Conservation (phyloP, 2,329 filamentous ascomycete species). For the Malbranchea zuffiana region DNA sequence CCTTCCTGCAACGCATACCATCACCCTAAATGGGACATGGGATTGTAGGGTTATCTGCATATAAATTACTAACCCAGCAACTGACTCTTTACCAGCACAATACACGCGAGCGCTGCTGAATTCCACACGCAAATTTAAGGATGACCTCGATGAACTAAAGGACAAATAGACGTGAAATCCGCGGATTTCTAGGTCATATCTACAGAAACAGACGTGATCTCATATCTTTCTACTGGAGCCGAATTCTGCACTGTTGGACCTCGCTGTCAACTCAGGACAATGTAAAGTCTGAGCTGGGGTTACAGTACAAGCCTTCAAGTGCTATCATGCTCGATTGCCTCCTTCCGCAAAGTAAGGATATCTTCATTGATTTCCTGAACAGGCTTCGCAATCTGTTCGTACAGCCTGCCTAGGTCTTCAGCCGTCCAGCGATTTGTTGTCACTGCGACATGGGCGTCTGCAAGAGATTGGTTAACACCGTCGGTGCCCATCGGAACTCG, state of each 20-base stretch:
- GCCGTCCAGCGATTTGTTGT: conserved; percentile 12
- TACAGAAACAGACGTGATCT: conserved; percentile 3
- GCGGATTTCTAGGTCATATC: background rate
- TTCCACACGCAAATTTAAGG: conserved; percentile 1
- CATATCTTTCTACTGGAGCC: conserved; percentile 2
- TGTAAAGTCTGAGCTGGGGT: too few relatives aligned
- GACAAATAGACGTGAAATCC: conserved; percentile 2
- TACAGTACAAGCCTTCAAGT: background rate
- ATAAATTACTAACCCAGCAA: conserved; percentile 4
- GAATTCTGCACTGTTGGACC: too few relatives aligned
- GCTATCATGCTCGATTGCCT: conserved; percentile 3
- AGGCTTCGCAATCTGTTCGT: conserved; percentile 4
- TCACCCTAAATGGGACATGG: conserved; percentile 17
- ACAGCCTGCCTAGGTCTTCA: conserved; percentile 4
- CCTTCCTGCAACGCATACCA: conserved; percentile 18
- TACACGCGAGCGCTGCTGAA: conserved; percentile 3
- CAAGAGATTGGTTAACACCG: conserved; percentile 7
- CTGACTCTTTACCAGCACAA: conserved; percentile 1
- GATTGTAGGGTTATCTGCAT: conserved; percentile 15
- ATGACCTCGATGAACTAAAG: conserved; percentile 4
- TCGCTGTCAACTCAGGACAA: too few relatives aligned
- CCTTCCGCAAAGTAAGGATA: conserved; percentile 1
- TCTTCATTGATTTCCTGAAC: background rate
- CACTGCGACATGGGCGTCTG: conserved; percentile 14
- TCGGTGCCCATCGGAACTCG: conserved; percentile 11